Evolutionary conservation across 768 basidiomycete genomes (phyloP), one percentile per base, ranked within the genome.

Genomic region (Suillus clintonianus): DNA sequence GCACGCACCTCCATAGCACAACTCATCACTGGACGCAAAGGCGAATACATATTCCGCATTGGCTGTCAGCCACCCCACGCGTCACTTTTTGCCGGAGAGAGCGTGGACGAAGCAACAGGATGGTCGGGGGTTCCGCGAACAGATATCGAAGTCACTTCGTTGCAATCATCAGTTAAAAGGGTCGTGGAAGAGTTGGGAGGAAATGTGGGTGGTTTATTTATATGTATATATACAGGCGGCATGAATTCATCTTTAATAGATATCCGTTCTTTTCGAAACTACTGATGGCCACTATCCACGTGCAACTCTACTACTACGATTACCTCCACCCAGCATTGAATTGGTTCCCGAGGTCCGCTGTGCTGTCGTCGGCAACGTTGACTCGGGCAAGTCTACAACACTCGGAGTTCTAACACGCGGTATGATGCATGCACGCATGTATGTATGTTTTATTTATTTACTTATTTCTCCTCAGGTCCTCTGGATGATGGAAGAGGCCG

Each of bases 401-500:
- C 81, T 97, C 19, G 96, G 96, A 55, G 97, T 99, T 9, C 79
- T 99, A 13, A 99, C 97, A n/a, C 83, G 95, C 75, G 97, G 95
- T 84, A 80, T 68, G 68, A 50, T 37, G 41, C 34, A 42, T 41
- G 69, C 59, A 71, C 11, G 45, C 39, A 41, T 45, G 69, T 57
- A 71, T 11, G 48, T 75, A 64, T 30, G 61, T 42, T 59, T 64
- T 17, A 39, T 67, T 32, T 64, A 57, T 45, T 37, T 64, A 57
- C 43, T 37, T 47, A 63, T 62, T 27, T 68, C 51, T 53, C 37
- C 5, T 37, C 60, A 92, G 90, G 91, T 59, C 83, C 84, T 22
- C 78, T 94, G 59, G 93, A 95, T 69, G 93, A 95, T 70, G 92
- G 92, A 32, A 80, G 90, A 74, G 91, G 90, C 1, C 85, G 86